These are phyloP conservation scores for Lachancea waltii DNA, from an alignment of 805 yeast species.

Conservation along the genomic window DNA sequence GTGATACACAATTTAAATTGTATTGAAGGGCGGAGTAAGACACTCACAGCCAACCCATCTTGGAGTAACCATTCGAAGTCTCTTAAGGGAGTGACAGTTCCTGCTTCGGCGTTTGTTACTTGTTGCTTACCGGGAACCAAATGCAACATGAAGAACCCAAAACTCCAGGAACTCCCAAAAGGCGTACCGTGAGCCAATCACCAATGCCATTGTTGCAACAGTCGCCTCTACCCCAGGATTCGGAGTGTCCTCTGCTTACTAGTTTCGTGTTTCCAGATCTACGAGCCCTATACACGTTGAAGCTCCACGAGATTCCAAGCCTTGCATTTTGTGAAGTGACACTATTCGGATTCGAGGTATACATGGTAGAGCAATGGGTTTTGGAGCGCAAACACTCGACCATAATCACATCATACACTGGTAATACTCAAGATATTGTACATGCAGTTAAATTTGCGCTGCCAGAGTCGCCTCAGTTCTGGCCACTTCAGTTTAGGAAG, in stretches of 20 bases:
- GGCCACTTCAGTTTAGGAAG: constrained; percentile 41
- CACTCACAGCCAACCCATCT: too few species aligned
- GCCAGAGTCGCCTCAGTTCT: constrained; percentile 28
- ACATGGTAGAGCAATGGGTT: constrained; percentile 94
- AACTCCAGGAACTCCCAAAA: constrained; percentile 1
- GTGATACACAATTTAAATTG: too few species aligned
- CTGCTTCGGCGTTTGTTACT: neutral
- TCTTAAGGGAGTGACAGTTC: too few species aligned
- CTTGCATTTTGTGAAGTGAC: constrained; percentile 40
- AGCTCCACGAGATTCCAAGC: constrained; percentile 36
- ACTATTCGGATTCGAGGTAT: constrained; percentile 75
- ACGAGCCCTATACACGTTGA: constrained; percentile 44
- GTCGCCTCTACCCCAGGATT: constrained; percentile 1
- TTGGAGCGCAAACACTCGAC: constrained; percentile 60
- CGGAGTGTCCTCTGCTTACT: neutral
- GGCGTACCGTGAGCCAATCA: neutral
- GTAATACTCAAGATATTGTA: constrained; percentile 61
- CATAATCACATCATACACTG: constrained; percentile 78
- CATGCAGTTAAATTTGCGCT: constrained; percentile 55
- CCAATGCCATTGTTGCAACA: neutral
- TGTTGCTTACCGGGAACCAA: neutral
- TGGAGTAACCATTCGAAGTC: too few species aligned
- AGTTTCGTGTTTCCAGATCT: constrained; percentile 46
- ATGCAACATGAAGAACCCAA: constrained; percentile 1
- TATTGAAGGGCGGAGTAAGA: too few species aligned